Base-by-base conservation (phyloP, 495 filamentous ascomycete species). In the Halenospora varia region DNA sequence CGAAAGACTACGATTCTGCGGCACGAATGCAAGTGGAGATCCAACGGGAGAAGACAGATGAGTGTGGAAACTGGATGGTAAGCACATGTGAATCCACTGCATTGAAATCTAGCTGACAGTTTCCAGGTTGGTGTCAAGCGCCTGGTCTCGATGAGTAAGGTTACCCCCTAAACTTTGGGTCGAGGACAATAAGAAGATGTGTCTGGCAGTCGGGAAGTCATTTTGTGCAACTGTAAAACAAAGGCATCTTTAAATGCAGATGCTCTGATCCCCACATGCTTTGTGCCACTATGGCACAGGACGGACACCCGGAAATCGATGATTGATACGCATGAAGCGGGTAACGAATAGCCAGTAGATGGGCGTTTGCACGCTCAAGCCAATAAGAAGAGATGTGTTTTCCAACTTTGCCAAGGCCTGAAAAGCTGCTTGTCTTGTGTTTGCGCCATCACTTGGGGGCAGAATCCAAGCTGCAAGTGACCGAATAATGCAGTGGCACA, bases 41-140 rank as follows among this genome's bases (percentile, higher is more conserved):
- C 62, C 82, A 93, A 74, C 85, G 80, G 51, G 88, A 89, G 69
- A 88, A 88, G 72, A 87, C 78, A 11, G 85, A 91, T 24, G 90
- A 97, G 70, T 96, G 91, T 63, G 88, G 87, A 29, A 86, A 89
- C 63, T 97, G 95, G 94, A 96, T 97, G 93, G 92, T 96, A 75
- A 79, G 88, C 81, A 65, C 8, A 57, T 17, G n/a, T 46, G 10
- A n/a, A 49, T 25, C 18, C 22, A 41, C 10, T 19, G 29, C 29
- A n/a, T 26, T 29, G 1, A 39, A 48, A 10, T 42, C 0, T 17
- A 10, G 45, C 55, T 50, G 62, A 62, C n/a, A 51, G 40, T 25
- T 47, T 46, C 55, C 55, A 96, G 90, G 87, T 91, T 59, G 92
- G 92, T 60, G 87, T 97, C 23, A 97, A 96, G 76, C 82, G 93